Evolutionary conservation across 2,329 filamentous ascomycete species (phyloP), one percentile per base, ranked within the genome.

Genomic region (Monilinia fructigena): DNA sequence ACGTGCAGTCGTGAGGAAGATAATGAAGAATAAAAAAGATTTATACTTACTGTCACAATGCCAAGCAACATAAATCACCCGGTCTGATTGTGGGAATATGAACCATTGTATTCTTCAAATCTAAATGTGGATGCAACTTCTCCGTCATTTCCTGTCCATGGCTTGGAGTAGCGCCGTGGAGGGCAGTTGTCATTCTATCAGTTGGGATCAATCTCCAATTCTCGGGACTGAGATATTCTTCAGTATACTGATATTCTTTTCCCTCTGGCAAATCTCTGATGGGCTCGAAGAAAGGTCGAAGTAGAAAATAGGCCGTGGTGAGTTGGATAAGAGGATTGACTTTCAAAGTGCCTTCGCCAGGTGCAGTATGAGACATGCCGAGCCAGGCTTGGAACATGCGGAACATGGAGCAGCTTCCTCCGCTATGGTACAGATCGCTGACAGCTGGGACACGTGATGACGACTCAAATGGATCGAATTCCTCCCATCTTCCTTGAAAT

Each of bases 361-460:
- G 90, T 0, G 83, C 86, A 0, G 87, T 89, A n/a, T 81, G 79
- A 67, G 89, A 92, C 83, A 97, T 89, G 68, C 85, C 86, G 63
- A 97, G 78, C 93, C 93, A 97, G 23, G 92, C 93, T 78, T 97
- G 93, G 77, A 91, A 94, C 83, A 92, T 90, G 50, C 94, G 85
- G 78, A 97, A 93, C 81, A 93, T 92, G 55, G 85, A 89, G 78
- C 92, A 96, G 0, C 90, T 88, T 0, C 93, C 93, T 0, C 92
- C 83, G 0, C 93, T 92, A 61, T 91, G 83, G 76, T 97, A 95
- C 45, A 93, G 79, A 76, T 97, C 89, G 68, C 86, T 88, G 2
- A 86, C 83, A 3, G 89, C 91, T 0, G 80, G 78, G 0, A 94
- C 81, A 4, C 93, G 85, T 8, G 85, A 84, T 69, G 85, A 86